These are phyloP conservation scores for Wallemia hederae DNA, from an alignment of 1,284 basidiomycete species.

Conservation along the genomic window DNA sequence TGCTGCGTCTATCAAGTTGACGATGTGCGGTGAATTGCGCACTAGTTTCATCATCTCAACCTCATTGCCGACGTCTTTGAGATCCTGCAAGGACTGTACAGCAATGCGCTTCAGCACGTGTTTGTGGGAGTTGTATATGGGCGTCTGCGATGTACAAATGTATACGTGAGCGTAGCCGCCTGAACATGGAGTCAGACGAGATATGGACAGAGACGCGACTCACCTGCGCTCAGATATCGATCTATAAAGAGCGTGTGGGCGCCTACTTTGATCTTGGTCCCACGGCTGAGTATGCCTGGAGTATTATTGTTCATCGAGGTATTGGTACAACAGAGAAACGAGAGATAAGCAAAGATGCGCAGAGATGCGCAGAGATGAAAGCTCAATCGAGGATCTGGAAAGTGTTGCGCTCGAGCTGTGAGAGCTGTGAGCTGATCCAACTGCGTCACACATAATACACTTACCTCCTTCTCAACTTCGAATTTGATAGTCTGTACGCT, in stretches of 20 bases:
- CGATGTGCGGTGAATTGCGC: constrained; percentile 70
- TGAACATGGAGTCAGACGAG: constrained; percentile 12
- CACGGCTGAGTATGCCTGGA: constrained; percentile 14
- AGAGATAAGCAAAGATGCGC: too few species aligned
- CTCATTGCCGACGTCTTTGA: constrained; percentile 86
- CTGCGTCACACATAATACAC: not conserved
- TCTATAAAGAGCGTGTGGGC: constrained; percentile 62
- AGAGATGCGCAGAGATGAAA: not conserved
- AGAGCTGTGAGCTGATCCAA: not conserved
- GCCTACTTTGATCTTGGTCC: constrained; percentile 70
- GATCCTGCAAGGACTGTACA: constrained; percentile 60
- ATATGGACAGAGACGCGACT: constrained; percentile 3
- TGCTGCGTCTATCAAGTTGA: constrained; percentile 77
- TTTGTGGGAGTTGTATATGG: constrained; percentile 63
- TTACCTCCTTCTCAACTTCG: constrained; percentile 13
- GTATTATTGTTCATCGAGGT: not conserved
- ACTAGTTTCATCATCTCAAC: constrained; percentile 88
- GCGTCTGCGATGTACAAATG: constrained; percentile 55
- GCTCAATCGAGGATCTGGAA: not conserved
- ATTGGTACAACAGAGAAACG: not conserved
- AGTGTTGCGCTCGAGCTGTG: not conserved
- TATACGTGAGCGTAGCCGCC: constrained; percentile 98
- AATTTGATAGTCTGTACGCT: constrained; percentile 13
- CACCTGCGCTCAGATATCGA: constrained; percentile 76
- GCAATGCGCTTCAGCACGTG: constrained; percentile 95